These are phyloP conservation scores for Cryptococcus floricola DNA, from an alignment of 1,284 basidiomycete genomes.

Conservation along the genomic window DNA sequence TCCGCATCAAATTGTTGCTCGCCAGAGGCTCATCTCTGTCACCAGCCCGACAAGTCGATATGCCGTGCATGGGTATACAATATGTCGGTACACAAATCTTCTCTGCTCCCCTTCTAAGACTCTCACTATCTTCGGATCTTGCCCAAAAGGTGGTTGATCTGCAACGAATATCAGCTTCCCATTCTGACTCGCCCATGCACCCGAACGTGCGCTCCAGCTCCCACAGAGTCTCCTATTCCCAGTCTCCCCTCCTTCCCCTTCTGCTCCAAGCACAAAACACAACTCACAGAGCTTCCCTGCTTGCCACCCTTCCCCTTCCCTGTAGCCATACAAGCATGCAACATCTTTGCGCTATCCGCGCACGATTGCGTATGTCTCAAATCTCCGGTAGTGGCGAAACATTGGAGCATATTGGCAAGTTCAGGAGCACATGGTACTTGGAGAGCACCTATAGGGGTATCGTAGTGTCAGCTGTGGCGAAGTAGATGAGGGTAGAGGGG, in stretches of 20 bases:
- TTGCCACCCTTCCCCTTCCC: constrained; percentile 9
- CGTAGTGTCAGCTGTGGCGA: not conserved
- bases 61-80: constrained; percentile 1
- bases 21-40: not conserved
- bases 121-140: constrained; percentile 14
- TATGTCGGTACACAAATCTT: not conserved
- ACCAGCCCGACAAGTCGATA: not conserved
- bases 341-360: constrained; percentile 60
- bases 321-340: constrained; percentile 75
- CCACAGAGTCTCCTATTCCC: not conserved
- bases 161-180: too few relatives aligned
- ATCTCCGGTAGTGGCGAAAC: constrained; percentile 83
- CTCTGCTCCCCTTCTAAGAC: not conserved
- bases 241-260: not conserved
- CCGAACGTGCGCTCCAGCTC: not conserved
- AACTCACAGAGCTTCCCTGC: constrained; percentile 16
- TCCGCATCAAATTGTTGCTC: too few relatives aligned
- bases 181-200: not conserved
- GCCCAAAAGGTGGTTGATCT: constrained; percentile 20
- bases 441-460: constrained; percentile 50
- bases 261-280: not conserved
- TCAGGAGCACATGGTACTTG: constrained; percentile 68
- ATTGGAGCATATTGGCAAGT: constrained; percentile 77
- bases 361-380: constrained; percentile 62
- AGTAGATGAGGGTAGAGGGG: not conserved